phyloP scores from a whole-genome alignment of 768 basidiomycete species.

The Leucosporidium yakuticum region DNA sequence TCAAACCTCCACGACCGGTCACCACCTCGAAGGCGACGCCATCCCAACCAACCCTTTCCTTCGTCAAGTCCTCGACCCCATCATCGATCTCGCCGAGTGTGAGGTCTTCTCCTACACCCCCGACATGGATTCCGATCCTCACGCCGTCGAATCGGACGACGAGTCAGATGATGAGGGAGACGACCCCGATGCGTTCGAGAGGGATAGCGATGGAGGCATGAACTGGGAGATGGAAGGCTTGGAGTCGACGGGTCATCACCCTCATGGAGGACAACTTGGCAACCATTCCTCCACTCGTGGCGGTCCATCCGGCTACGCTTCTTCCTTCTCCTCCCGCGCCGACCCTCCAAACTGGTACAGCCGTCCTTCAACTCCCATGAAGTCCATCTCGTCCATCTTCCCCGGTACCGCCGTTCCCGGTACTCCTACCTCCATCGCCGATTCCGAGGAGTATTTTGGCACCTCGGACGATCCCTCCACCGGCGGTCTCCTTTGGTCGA shows the following conservation, averaged over 20 bases:
- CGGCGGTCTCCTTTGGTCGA: conserved; percentile 86
- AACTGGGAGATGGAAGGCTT: conserved; percentile 75
- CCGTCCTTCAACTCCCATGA: conserved; percentile 17
- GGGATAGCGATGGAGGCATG: conserved; percentile 63
- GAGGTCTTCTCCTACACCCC: conserved; percentile 93
- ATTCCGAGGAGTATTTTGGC: conserved; percentile 14
- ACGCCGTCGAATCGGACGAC: conserved; percentile 52
- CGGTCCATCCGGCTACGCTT: neutral
- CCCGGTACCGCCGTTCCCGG: conserved; percentile 2
- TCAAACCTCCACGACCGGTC: neutral
- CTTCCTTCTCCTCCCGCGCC: neutral
- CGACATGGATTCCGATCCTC: conserved; percentile 89
- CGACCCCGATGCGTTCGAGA: conserved; percentile 49
- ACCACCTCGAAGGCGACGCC: conserved; percentile 49
- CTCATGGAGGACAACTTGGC: conserved; percentile 14
- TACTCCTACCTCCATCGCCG: conserved; percentile 9
- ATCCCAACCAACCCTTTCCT: conserved; percentile 80
- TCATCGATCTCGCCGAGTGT: conserved; percentile 82
- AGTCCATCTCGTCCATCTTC: conserved; percentile 31
- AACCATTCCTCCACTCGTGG: no score
- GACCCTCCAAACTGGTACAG: neutral
- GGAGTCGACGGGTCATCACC: conserved; percentile 50
- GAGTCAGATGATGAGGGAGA: conserved; percentile 50
- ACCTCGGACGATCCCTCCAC: conserved; percentile 18
- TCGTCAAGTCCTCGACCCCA: conserved; percentile 76